Percentiles rank a stretch among this genome's conserved stretches.
Conservation (phyloP, 345 rosid species). For the Aquilaria yunnanensis region DNA sequence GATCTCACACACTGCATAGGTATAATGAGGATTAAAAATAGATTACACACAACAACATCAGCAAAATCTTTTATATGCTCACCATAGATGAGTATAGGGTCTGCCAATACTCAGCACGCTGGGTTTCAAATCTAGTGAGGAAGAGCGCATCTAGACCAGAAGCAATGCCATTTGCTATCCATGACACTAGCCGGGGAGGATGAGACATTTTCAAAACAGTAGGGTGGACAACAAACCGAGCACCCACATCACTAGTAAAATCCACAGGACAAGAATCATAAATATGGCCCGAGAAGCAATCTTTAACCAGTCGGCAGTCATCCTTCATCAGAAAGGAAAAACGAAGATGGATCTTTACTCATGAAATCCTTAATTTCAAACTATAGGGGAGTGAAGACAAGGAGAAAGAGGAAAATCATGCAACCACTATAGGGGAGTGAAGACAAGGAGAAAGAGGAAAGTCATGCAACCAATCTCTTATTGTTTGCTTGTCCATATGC, state of each 20-base stretch:
- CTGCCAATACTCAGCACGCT: constrained; percentile 92
- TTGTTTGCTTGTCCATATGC: too few species aligned
- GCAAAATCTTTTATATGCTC: constrained; percentile 25
- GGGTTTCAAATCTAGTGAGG: constrained; percentile 78
- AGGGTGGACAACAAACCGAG: constrained; percentile 70
- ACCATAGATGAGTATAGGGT: constrained; percentile 85
- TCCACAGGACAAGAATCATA: constrained; percentile 86
- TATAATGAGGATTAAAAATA: constrained; percentile 9
- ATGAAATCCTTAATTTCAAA: background rate
- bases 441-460: too few species aligned
- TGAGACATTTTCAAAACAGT: constrained; percentile 55
- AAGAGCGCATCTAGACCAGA: constrained; percentile 79
- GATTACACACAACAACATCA: background rate
- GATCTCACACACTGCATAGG: constrained; percentile 56
- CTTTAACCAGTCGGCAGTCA: constrained; percentile 55
- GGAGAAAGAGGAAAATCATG: too few species aligned
- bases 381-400: too few species aligned
- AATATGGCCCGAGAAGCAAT: constrained; percentile 72
- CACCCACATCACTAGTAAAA: constrained; percentile 81
- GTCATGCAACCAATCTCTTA: too few species aligned
- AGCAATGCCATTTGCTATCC: constrained; percentile 75
- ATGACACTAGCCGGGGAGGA: constrained; percentile 61
- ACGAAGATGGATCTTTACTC: background rate
- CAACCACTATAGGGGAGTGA: too few species aligned
- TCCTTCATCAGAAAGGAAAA: constrained; percentile 39